These are phyloP conservation scores for Lasiosphaeria hispida DNA, from an alignment of 495 filamentous ascomycete species.

Conservation along the genomic window DNA sequence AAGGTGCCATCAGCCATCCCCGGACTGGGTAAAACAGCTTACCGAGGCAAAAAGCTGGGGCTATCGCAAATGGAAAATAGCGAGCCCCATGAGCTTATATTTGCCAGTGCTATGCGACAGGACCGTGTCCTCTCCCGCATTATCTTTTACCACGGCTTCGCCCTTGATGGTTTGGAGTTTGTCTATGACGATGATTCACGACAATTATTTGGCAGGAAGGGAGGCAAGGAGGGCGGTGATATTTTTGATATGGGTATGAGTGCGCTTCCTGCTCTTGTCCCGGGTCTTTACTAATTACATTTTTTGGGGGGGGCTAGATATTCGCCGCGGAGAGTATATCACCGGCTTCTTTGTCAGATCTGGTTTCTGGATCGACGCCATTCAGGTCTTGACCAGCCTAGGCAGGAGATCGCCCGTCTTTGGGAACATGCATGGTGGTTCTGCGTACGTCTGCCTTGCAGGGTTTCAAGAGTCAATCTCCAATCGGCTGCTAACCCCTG, in stretches of 20 bases:
- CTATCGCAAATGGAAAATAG: constrained; percentile 68
- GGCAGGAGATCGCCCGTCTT: constrained; percentile 81
- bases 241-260: constrained; percentile 72
- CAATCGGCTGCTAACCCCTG: constrained; percentile 6
- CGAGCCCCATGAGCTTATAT: constrained; percentile 67
- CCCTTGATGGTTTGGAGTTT: constrained; percentile 87
- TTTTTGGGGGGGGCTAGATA: constrained; percentile 61
- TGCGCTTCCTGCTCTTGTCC: neutral
- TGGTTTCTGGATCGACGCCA: constrained; percentile 82
- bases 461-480: neutral
- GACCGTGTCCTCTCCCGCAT: constrained; percentile 74
- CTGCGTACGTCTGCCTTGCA: constrained; percentile 57
- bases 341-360: constrained; percentile 83
- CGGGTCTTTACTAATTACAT: neutral
- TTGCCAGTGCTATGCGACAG: constrained; percentile 65
- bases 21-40: constrained; percentile 66
- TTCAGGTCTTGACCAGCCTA: constrained; percentile 86
- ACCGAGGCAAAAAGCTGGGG: constrained; percentile 74
- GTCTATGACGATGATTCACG: constrained; percentile 83
- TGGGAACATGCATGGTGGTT: constrained; percentile 79
- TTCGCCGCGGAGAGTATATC: constrained; percentile 78
- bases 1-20: constrained; percentile 53
- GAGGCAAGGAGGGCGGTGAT: constrained; percentile 70
- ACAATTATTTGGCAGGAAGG: constrained; percentile 86
- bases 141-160: constrained; percentile 72